Evolutionary conservation across 2,329 filamentous ascomycete genomes (phyloP), one percentile per base, ranked within the genome.

Genomic region (Penicillium glabrum): DNA sequence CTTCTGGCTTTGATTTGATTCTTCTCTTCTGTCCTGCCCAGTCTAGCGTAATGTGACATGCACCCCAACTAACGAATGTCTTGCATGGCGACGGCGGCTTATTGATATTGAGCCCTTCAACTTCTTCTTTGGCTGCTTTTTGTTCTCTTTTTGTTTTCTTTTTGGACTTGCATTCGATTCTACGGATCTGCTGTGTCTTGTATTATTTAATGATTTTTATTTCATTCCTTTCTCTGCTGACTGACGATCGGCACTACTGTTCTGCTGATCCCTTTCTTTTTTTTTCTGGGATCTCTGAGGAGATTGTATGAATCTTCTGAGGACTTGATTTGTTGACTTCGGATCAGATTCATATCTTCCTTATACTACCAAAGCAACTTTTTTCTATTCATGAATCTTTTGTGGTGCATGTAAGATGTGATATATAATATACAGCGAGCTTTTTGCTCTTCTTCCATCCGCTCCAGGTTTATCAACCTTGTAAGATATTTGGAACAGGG

Each of bases 11-110:
- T 33, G 50, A 37, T 47, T 49, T 53, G 35, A 35, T 31, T 33
- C 24, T 51, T 45, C 41, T 46, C 16, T 41, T 24, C 23, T 43
- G 26, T 23, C 47, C 43, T 33, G 43, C 51, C 49, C 26, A 46
- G 50, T 53, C 51, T 47, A 53, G 35, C 46, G 54, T 51, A 24
- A 64, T 56, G 56, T 61, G 54, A 53, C 60, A 60, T 58, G 54
- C 54, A 29, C 44, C 35, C 35, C 54, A 37, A 60, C 53, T 50
- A 61, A 53, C 31, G 45, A 41, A 35, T 55, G 53, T 58, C 47
- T 53, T 55, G 44, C 56, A 58, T 57, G 53, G 59, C 54, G 37
- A 55, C 37, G 37, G 56, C 48, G 52, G 45, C n/a, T 31, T 31
- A 14, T 58, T 43, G 51, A 43, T 19, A 9, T 39, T 39, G n/a